Evolutionary conservation across 2,329 filamentous ascomycete genomes (phyloP).

Genomic region (Triangularia verruculosa): DNA sequence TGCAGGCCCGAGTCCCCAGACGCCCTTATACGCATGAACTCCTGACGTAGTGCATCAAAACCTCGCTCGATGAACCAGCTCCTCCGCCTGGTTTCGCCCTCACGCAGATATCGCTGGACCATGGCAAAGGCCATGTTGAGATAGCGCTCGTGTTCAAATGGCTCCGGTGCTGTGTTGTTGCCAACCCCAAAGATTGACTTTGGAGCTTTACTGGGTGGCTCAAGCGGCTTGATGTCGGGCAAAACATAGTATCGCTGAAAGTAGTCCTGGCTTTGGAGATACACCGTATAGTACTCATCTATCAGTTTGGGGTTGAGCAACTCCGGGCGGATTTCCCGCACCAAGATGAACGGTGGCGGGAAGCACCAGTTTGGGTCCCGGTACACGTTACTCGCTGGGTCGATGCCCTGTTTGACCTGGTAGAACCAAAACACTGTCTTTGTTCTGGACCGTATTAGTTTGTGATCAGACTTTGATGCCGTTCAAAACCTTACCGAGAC

Average conservation of each 20-base stretch:
- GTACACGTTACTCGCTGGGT: background rate
- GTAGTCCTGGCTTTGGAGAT: conserved; percentile 13
- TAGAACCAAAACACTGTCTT: conserved; percentile 25
- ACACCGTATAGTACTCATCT: conserved; percentile 15
- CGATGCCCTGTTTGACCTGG: conserved; percentile 18
- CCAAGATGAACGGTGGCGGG: background rate
- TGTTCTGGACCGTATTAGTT: conserved; percentile 10
- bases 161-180: background rate
- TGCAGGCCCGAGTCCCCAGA: background rate
- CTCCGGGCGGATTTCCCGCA: conserved; percentile 1
- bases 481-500: conserved; percentile 15
- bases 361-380: too few relatives aligned
- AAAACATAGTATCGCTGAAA: conserved; percentile 18
- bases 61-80: conserved; percentile 24
- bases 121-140: conserved; percentile 20
- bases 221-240: conserved; percentile 13
- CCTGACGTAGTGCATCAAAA: conserved; percentile 15
- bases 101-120: conserved; percentile 19
- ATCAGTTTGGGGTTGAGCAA: conserved; percentile 14
- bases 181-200: background rate
- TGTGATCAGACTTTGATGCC: background rate
- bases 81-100: conserved; percentile 15
- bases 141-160: conserved; percentile 13
- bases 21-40: conserved; percentile 16
- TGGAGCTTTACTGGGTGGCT: background rate